These are phyloP conservation scores for Monosporascus sp. DNA, from an alignment of 2,329 filamentous ascomycete genomes.

Conservation along the genomic window DNA sequence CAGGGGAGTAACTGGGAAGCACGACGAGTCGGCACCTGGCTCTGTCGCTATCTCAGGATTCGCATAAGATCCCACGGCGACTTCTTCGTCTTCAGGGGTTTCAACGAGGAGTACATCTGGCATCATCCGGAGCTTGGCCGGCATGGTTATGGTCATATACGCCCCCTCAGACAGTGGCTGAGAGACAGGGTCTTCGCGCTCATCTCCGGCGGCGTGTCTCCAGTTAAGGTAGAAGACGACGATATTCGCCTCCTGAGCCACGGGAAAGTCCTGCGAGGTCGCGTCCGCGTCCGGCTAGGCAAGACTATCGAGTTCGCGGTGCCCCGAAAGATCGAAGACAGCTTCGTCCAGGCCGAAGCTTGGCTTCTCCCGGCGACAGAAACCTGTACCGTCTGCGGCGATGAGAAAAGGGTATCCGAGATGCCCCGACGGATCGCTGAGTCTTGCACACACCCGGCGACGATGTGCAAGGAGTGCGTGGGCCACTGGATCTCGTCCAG, in stretches of 20 bases:
- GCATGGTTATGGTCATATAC: constrained; percentile 6
- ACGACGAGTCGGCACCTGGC: constrained; percentile 21
- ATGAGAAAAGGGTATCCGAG: constrained; percentile 28
- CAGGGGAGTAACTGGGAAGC: constrained; percentile 29
- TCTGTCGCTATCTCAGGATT: constrained; percentile 26
- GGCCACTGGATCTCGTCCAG: constrained; percentile 27
- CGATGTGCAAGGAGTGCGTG: constrained; percentile 28
- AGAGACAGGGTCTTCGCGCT: constrained; percentile 9
- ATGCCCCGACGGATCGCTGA: constrained; percentile 25
- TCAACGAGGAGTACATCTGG: constrained; percentile 28
- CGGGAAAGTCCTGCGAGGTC: constrained; percentile 8
- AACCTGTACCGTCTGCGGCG: constrained; percentile 28
- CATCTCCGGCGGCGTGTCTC: constrained; percentile 5
- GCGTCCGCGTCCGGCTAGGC: constrained; percentile 16
- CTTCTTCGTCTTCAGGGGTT: constrained; percentile 24
- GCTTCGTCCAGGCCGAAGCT: constrained; percentile 24
- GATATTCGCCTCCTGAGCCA: constrained; percentile 14
- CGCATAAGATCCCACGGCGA: constrained; percentile 12
- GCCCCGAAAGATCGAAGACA: constrained; percentile 17
- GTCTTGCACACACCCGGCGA: constrained; percentile 22
- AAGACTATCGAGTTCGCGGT: constrained; percentile 26
- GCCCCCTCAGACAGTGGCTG: constrained; percentile 14
- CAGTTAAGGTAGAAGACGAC: constrained; percentile 7
- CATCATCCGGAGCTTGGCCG: constrained; percentile 14
- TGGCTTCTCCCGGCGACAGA: constrained; percentile 26